Evolutionary conservation across 106 monocot genomes (phyloP), one percentile per base, ranked within the genome.

Genomic region (Posidonia australis): DNA sequence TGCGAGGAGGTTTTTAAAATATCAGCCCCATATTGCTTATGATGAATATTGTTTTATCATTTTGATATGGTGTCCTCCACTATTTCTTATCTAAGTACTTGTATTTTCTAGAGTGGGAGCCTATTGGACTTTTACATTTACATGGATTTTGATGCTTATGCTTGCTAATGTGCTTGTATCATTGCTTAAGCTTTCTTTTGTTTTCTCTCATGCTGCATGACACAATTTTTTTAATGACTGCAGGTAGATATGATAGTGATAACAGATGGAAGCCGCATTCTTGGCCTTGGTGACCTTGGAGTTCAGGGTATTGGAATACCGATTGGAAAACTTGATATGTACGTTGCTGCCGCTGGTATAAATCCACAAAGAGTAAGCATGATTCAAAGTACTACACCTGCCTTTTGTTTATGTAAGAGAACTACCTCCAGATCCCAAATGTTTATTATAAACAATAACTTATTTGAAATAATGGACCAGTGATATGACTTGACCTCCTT

Each of bases 251-350:
- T 98, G 85, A 90, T 98, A 71, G 98, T 98, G 32, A 68, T 98
- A 54, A 98, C 98, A 68, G 98, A 98, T 83, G 98, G 98, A 43
- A 91, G 90, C 71, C 90, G 98, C 23, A 98, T 98, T 75, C 77
- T 98, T 54, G 98, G 98, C 12, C 79, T 98, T 54, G 98, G 98
- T 54, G 98, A 98, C 65, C 91, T 98, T 77, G 98, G 98, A 60
- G 98, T 98, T 79, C 98, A 98, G 62, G 98, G 98, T 65, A 98
- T 98, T 61, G 98, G 98, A 61, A 98, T 98, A 74, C 98, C 98
- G 5, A 98, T 98, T 66, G 98, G 98, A 58, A 98, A 98, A 69
- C 98, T 98, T 66, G 98, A 98, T 67, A 83, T 98, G 71, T 98
- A 98, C 82, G 98, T 98, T 72, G 98, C 98, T 56, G 98, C 98